Conservation (phyloP, 305 asterid species). For the Petunia hybrid region DNA sequence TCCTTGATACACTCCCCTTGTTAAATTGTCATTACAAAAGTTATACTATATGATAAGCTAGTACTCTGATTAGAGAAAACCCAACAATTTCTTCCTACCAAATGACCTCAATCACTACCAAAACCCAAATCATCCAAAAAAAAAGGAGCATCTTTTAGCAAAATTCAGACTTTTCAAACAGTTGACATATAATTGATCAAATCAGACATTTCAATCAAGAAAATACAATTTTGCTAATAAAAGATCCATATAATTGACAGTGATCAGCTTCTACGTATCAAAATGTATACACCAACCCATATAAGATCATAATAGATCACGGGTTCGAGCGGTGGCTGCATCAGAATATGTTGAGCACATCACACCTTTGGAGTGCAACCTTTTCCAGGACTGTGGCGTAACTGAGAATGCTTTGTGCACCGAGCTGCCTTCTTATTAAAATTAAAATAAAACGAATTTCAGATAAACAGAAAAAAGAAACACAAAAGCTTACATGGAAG, state of each 20-base stretch:
- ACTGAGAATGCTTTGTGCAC: no score
- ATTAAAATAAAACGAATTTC: neutral
- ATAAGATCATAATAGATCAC: neutral
- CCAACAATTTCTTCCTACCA: neutral
- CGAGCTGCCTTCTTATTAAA: no score
- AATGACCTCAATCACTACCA: neutral
- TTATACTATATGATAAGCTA: neutral
- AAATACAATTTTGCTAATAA: neutral
- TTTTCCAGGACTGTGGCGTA: no score
- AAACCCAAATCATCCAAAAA: neutral
- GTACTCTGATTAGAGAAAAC: neutral
- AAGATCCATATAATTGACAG: neutral
- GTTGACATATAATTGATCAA: neutral
- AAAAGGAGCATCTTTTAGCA: neutral
- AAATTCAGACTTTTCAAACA: neutral
- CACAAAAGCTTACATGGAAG: constrained; percentile 1
- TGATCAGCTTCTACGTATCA: neutral
- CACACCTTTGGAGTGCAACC: no score
- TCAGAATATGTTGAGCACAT: no score
- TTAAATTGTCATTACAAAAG: neutral
- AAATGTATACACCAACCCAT: neutral
- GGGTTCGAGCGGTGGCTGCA: no score
- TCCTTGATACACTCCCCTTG: neutral
- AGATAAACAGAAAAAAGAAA: neutral
- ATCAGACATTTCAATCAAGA: neutral